These are phyloP conservation scores for Rhipidocladum racemiflorum DNA, from an alignment of 176 grass and related monocot genomes.

Conservation along the genomic window DNA sequence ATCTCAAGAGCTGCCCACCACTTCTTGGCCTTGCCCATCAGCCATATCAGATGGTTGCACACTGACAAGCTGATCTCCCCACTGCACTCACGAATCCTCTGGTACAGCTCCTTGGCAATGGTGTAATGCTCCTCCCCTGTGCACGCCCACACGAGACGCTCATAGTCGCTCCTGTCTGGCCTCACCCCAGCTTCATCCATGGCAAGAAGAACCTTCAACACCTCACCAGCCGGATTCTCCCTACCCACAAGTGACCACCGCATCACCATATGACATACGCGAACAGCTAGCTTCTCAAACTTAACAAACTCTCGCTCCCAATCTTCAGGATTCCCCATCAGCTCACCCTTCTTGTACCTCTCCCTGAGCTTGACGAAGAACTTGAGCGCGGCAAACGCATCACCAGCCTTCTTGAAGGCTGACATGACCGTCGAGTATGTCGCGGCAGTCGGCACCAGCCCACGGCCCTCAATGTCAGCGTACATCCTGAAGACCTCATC, in stretches of 20 bases:
- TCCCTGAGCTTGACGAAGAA: slow-evolving; percentile 62
- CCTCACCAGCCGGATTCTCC: slow-evolving; percentile 43
- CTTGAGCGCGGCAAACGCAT: slow-evolving; percentile 48
- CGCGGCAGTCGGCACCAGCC: slow-evolving; percentile 51
- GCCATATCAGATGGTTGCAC: slow-evolving; percentile 90
- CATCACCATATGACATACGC: slow-evolving; percentile 53
- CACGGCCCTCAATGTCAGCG: slow-evolving; percentile 40
- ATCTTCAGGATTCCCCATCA: slow-evolving; percentile 39
- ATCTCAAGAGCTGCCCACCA: slow-evolving; percentile 93
- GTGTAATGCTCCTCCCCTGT: slow-evolving; percentile 63
- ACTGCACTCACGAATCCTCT: slow-evolving; percentile 52
- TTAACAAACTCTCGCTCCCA: slow-evolving; percentile 69
- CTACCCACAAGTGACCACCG: slow-evolving; percentile 47
- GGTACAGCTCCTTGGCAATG: slow-evolving; percentile 74
- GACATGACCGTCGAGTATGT: slow-evolving; percentile 69
- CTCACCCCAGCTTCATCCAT: slow-evolving; percentile 57
- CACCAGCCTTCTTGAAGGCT: slow-evolving; percentile 64
- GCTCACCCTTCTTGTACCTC: slow-evolving; percentile 48
- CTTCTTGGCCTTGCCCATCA: slow-evolving; percentile 86
- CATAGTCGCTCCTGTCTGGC: slow-evolving; percentile 37
- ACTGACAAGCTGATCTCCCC: slow-evolving; percentile 60
- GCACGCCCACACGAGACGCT: slow-evolving; percentile 81
- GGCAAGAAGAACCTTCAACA: slow-evolving; percentile 54
- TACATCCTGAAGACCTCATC: slow-evolving; percentile 55
- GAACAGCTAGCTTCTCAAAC: slow-evolving; percentile 46